A percentile compares a stretch with the other conserved stretches of the same genome.
These are phyloP conservation scores for Glycyrrhiza uralensis DNA, from an alignment of 306 rosid species.

Conservation along the genomic window DNA sequence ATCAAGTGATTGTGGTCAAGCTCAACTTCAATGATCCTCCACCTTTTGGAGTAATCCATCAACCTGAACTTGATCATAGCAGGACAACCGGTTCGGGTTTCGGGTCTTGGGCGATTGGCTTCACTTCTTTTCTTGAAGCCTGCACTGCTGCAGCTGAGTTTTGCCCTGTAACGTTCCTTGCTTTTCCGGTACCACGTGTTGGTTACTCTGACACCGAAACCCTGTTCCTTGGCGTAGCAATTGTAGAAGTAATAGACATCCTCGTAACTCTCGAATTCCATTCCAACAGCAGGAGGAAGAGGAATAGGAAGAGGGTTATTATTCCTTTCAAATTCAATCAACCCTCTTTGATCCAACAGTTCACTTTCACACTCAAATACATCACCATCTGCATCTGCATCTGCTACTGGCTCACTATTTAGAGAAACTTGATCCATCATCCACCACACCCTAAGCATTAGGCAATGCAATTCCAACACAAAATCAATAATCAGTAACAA, in stretches of 20 bases:
- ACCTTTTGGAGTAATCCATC: constrained; percentile 65
- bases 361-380: constrained; percentile 50
- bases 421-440: constrained; percentile 76
- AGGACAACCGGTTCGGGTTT: no score
- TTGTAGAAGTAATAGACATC: constrained; percentile 75
- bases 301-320: no score
- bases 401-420: constrained; percentile 55
- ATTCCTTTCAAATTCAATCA: constrained; percentile 51
- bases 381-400: constrained; percentile 48
- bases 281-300: constrained; percentile 66
- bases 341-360: constrained; percentile 42
- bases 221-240: constrained; percentile 74
- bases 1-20: constrained; percentile 83
- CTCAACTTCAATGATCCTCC: constrained; percentile 81
- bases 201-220: constrained; percentile 76
- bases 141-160: constrained; percentile 78
- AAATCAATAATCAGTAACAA: no score
- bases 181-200: constrained; percentile 77
- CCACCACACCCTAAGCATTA: background rate
- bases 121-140: constrained; percentile 78
- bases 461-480: background rate
- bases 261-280: constrained; percentile 73
- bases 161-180: constrained; percentile 75
- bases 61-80: constrained; percentile 80
- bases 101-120: constrained; percentile 77